Evolutionary conservation across 257 asterid species (phyloP).

Genomic region (Buddleja alternifolia): DNA sequence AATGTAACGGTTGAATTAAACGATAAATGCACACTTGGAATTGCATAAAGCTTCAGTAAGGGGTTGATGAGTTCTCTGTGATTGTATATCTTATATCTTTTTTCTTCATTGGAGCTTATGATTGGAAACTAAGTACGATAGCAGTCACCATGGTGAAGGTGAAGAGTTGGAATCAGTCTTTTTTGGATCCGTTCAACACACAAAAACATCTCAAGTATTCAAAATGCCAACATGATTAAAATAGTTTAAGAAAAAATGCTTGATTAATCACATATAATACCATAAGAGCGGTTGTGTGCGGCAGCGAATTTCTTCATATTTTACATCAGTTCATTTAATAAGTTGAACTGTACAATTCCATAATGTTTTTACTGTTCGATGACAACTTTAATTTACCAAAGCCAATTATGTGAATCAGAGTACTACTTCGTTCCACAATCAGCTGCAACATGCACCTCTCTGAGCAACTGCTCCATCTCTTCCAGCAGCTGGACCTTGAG

Average conservation of each 20-base stretch:
- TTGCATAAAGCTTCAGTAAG: no score
- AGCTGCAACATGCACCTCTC: slow-evolving; percentile 72
- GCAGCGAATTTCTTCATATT: slow-evolving; percentile 24
- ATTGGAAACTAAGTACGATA: no score
- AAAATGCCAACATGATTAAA: background rate
- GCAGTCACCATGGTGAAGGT: no score
- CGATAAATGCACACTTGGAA: no score
- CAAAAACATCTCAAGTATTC: background rate
- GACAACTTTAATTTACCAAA: slow-evolving; percentile 16
- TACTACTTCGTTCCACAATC: slow-evolving; percentile 17
- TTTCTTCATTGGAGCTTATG: no score
- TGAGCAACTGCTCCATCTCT: slow-evolving; percentile 69
- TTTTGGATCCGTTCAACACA: no score
- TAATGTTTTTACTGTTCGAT: background rate
- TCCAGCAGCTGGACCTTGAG: slow-evolving; percentile 59
- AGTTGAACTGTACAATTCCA: slow-evolving; percentile 39
- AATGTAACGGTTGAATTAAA: no score
- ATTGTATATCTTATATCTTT: no score
- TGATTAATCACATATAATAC: slow-evolving; percentile 3
- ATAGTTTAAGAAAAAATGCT: background rate
- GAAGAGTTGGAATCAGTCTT: no score
- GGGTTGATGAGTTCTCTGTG: no score
- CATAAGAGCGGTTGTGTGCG: background rate
- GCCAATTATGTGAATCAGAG: slow-evolving; percentile 5
- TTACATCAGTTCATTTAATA: slow-evolving; percentile 27